These are phyloP conservation scores for Rosa hybrid DNA, from an alignment of 331 rosid species.

Conservation along the genomic window DNA sequence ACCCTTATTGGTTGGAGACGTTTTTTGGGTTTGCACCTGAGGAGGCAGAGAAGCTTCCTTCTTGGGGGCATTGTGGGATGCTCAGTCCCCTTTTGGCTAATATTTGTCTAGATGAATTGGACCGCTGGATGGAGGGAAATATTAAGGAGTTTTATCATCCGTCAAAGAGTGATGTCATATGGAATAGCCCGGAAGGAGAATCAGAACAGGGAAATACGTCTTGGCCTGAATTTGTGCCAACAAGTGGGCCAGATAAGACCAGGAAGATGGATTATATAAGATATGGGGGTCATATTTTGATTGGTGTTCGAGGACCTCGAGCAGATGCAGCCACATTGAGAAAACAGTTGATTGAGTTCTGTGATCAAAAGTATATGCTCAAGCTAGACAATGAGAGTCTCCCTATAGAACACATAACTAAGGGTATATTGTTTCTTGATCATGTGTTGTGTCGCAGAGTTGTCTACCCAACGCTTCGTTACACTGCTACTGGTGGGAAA, in stretches of 20 bases:
- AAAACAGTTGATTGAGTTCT: slow-evolving; percentile 89
- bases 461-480: slow-evolving; percentile 92
- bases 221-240: slow-evolving; percentile 99
- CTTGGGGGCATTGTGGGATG: slow-evolving; percentile 93
- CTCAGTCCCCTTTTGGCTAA: slow-evolving; percentile 84
- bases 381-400: slow-evolving; percentile 92
- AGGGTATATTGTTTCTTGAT: slow-evolving; percentile 93
- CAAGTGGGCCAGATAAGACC: slow-evolving; percentile 97
- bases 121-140: slow-evolving; percentile 92
- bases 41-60: slow-evolving; percentile 82
- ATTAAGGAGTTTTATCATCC: slow-evolving; percentile 81
- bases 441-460: slow-evolving; percentile 92
- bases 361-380: slow-evolving; percentile 86
- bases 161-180: slow-evolving; percentile 93
- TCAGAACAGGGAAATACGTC: slow-evolving; percentile 89
- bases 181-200: slow-evolving; percentile 83
- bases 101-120: slow-evolving; percentile 81
- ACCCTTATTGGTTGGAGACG: slow-evolving; percentile 88
- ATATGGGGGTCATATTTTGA: slow-evolving; percentile 86
- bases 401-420: slow-evolving; percentile 92
- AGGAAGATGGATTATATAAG: slow-evolving; percentile 85
- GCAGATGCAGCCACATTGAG: slow-evolving; percentile 82
- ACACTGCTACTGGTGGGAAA: slow-evolving; percentile 93
- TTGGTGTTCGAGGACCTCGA: slow-evolving; percentile 90
- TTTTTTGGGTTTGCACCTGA: slow-evolving; percentile 89